Evolutionary conservation across 495 filamentous ascomycete genomes (phyloP), one percentile per base, ranked within the genome.

Genomic region (Hypoxylon intermedium): DNA sequence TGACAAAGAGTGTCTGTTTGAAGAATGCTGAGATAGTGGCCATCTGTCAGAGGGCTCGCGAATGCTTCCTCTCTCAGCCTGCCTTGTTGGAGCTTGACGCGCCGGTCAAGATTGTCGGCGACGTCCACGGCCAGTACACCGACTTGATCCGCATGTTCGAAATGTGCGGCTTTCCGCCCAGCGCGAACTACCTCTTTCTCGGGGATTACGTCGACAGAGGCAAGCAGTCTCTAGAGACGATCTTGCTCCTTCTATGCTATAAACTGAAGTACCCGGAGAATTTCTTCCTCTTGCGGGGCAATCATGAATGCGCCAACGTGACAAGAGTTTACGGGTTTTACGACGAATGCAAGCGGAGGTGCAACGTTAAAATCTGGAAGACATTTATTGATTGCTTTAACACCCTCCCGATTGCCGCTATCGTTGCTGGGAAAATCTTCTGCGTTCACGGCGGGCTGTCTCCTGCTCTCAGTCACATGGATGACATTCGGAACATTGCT

Each of bases 281-380:
- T 75, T 99, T 99, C 76, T 99, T 99, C 76, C 79, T 99, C 50
- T 81, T 99, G 18, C 89, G 94, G 36, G 94, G 94, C 31, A 99
- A 99, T 68, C 94, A 99, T 67, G 94, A 99, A 72, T 97, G 95
- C 75, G 94, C 95, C 69, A 99, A 98, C 67, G 95, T 99, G 31
- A 99, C 94, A 13, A 84, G 94, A 31, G 94, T 99, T 15, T 99
- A 99, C 73, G 94, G 94, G 6, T 99, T 99, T 74, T 99, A 99
- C 78, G 94, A 99, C 68, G 94, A 99, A 67, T 99, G 94, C 82
- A 99, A 99, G 75, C 84, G 94, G 64, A 83, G 94, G 54, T 96
- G 92, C 77, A 98, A 96, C 71, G 90, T 99, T 70, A 99, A 99
- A 78, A 86, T 97, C 47, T 99, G 94, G 94, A 99, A 98, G 81